phyloP scores from a whole-genome alignment of 2,329 filamentous ascomycete genomes.

The Penicillium psychrosexuale region DNA sequence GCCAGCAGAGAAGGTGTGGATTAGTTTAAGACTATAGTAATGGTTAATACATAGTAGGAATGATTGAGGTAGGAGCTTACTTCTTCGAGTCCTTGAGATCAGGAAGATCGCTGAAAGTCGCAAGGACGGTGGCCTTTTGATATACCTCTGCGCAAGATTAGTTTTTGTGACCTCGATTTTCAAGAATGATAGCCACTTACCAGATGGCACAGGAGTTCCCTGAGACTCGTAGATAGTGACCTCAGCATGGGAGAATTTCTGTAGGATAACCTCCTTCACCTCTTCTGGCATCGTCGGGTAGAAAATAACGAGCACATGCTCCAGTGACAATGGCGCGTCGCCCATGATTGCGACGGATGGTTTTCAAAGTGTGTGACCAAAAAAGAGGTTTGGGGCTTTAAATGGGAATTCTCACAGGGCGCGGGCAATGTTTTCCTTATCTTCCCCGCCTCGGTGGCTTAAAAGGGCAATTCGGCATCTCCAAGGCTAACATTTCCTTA shows the following conservation, averaged over 20 bases:
- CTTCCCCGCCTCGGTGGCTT: constrained; percentile 4
- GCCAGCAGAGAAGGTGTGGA: constrained; percentile 59
- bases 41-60: neutral
- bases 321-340: constrained; percentile 13
- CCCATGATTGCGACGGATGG: constrained; percentile 19
- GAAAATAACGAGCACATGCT: constrained; percentile 27
- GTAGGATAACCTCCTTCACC: constrained; percentile 16
- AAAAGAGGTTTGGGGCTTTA: neutral
- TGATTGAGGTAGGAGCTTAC: constrained; percentile 11
- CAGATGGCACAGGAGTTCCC: constrained; percentile 20
- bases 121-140: constrained; percentile 25
- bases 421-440: neutral
- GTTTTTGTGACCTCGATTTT: neutral
- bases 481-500: neutral
- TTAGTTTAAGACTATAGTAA: constrained; percentile 42
- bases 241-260: constrained; percentile 26
- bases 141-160: constrained; percentile 19
- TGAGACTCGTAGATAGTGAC: constrained; percentile 14
- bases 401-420: neutral
- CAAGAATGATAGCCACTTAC: constrained; percentile 9
- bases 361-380: neutral
- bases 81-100: constrained; percentile 27
- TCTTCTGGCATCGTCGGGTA: constrained; percentile 13
- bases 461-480: neutral
- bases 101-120: constrained; percentile 27